Base-by-base conservation (phyloP, 345 rosid genomes). In the Excoecaria agallocha region DNA sequence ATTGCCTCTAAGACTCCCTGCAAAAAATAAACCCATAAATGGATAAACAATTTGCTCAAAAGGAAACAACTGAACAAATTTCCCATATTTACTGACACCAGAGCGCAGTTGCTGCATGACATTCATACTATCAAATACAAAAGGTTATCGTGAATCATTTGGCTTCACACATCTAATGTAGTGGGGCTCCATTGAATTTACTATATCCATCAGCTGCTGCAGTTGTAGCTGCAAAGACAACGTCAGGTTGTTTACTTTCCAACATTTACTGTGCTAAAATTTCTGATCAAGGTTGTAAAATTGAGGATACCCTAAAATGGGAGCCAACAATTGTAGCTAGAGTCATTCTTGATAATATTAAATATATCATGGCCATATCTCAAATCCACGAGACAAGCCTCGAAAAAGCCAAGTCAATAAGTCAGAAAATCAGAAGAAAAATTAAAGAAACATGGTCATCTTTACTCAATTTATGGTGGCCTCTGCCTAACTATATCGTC, bases 1-100 rank as follows among this genome's bases (percentile, higher is more conserved):
- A 94, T 89, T 79, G 97, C 97, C 85, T 94, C 98, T 67, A 94
- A 83, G 77, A 94, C 98, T 83, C 98, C 98, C 98, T 94, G 81
- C 72, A 87, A 20, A 78, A 72, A 76, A 71, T 38, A 77, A 67
- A 76, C 70, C 71, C 63, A 69, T 39, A 65, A 77, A 80, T 45
- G 70, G 68, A 72, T 41, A 69, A 70, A 56, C 43, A 72, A 56
- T 52, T 58, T 66, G 66, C 70, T 60, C 68, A 67, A 35, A 30
- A 58, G 72, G 39, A 43, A 56, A 66, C 8, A 13, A 55, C 61
- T 35, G 11, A 74, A 45, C 22, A 35, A 38, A 49, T 55, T 64
- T 45, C 71, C 48, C 75, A 37, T 48, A 68, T 71, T 71, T 74
- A 80, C 97, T 89, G 76, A 90, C 98, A 78, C 97, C 95, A 73